These are phyloP conservation scores for Ligustrum vulgare DNA, from an alignment of 257 asterid species.

Conservation along the genomic window DNA sequence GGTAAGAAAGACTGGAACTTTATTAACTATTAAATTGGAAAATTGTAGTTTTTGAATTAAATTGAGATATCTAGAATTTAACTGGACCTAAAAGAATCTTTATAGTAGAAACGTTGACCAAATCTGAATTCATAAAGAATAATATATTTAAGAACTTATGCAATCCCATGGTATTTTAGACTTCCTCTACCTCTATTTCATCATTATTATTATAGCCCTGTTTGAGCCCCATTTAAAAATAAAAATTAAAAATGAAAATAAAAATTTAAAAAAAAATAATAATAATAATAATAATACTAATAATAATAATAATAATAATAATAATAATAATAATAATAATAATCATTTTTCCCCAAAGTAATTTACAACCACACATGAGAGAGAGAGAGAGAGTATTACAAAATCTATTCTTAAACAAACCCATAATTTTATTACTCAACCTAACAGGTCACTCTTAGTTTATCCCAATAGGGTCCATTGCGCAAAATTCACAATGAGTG, in stretches of 20 bases:
- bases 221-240: too few species aligned
- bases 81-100: not conserved
- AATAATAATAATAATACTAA: too few species aligned
- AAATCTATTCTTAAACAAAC: too few species aligned
- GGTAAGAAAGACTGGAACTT: constrained; percentile 3
- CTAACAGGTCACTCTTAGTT: not conserved
- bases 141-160: not conserved
- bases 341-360: too few species aligned
- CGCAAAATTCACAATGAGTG: not conserved
- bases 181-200: not conserved
- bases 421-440: not conserved
- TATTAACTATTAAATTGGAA: not conserved
- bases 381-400: too few species aligned
- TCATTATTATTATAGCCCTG: too few species aligned
- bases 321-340: too few species aligned
- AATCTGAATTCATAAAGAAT: not conserved
- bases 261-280: too few species aligned
- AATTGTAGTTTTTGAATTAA: not conserved
- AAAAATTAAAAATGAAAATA: too few species aligned
- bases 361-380: too few species aligned
- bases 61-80: not conserved
- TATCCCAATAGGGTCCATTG: not conserved
- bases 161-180: not conserved
- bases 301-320: too few species aligned
- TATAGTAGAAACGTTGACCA: not conserved